phyloP scores from a whole-genome alignment of 2,329 filamentous ascomycete genomes.

The Microsporum canis region DNA sequence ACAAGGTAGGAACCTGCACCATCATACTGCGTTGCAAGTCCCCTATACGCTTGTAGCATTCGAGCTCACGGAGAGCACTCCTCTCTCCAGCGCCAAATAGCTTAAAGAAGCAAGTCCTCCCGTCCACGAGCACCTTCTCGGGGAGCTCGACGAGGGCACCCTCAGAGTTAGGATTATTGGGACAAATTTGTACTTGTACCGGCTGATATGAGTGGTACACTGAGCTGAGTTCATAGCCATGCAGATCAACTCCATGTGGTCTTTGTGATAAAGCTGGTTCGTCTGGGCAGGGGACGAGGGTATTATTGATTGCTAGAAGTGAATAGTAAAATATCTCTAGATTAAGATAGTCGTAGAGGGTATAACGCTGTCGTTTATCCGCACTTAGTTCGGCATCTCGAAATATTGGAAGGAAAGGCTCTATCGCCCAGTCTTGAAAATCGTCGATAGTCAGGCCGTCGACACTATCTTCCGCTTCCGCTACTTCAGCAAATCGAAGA shows the following conservation, averaged over 20 bases:
- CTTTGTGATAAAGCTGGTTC: neutral
- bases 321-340: constrained; percentile 4
- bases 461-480: neutral
- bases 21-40: neutral
- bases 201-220: neutral
- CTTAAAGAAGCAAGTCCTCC: constrained; percentile 8
- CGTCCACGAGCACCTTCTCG: constrained; percentile 8
- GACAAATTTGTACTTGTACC: constrained; percentile 6
- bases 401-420: constrained; percentile 7
- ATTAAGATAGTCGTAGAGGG: constrained; percentile 7
- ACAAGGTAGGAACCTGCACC: constrained; percentile 5
- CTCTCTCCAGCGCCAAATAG: constrained; percentile 4
- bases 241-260: constrained; percentile 4
- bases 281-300: neutral
- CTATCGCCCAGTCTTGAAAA: constrained; percentile 6
- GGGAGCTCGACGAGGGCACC: neutral
- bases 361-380: neutral
- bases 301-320: neutral
- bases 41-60: constrained; percentile 9
- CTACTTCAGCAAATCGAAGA: neutral
- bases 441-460: constrained; percentile 1
- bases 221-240: constrained; percentile 4
- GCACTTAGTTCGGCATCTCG: neutral
- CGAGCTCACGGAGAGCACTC: constrained; percentile 6
- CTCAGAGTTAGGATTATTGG: neutral